These are phyloP conservation scores for Picochlorum sp. DNA, from an alignment of 139 green algal genomes.

Conservation along the genomic window DNA sequence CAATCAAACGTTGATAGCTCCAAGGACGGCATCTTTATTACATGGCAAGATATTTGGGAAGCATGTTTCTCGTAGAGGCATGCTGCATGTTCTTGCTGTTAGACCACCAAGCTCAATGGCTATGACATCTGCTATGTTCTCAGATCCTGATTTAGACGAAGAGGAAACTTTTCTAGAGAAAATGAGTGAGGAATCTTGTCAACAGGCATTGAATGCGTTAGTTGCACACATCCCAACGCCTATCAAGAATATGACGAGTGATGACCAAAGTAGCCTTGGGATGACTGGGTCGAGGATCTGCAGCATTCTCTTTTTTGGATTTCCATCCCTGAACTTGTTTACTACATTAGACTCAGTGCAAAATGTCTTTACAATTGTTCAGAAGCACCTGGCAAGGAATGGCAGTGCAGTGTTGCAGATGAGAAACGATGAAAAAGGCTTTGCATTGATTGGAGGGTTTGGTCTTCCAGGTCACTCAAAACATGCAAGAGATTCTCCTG, in stretches of 20 bases:
- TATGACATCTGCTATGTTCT: no score
- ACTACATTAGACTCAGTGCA: constrained; percentile 32
- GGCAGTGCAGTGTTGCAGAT: constrained; percentile 70
- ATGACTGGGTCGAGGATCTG: constrained; percentile 63
- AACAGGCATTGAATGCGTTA: no score
- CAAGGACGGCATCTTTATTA: not conserved
- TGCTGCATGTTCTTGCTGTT: not conserved
- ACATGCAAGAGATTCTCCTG: constrained; percentile 31
- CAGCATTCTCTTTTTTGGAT: constrained; percentile 82
- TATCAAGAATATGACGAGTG: not conserved
- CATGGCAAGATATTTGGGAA: no score
- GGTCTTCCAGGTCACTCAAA: constrained; percentile 66
- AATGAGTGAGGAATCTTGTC: no score
- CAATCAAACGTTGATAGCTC: not conserved
- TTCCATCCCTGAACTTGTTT: constrained; percentile 50
- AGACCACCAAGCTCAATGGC: no score
- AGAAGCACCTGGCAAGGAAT: constrained; percentile 55
- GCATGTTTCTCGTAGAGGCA: not conserved
- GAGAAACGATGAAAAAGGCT: constrained; percentile 83
- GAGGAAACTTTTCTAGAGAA: no score
- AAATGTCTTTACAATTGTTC: constrained; percentile 41
- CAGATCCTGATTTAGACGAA: no score
- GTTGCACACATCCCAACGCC: not conserved
- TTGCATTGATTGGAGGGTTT: constrained; percentile 71
- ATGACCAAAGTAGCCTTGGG: constrained; percentile 32